Base-by-base conservation (phyloP, 257 asterid genomes). In the Scutellaria barbata region DNA sequence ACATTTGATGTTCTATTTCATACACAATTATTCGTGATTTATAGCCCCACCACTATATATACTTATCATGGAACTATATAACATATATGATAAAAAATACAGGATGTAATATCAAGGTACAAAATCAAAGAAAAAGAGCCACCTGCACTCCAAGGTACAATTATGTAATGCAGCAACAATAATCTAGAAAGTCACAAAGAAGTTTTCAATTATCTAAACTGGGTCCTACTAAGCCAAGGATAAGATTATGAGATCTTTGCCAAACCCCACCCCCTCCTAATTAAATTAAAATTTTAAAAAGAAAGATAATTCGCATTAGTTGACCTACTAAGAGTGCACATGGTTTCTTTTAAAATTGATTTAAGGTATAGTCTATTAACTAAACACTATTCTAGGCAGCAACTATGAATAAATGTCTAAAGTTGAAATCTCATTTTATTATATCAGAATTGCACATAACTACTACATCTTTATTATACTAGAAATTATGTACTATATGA, bases 241-340 rank as follows among this genome's bases (percentile, higher is more conserved):
- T 74, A 81, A 75, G 74, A 76, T 61, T 51, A 13, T 47, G 16
- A 56, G 35, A 59, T 65, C 13, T 73, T 63, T 73, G 58, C 60
- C 47, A 60, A 13, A n/a, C 60, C 14, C 48, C 82, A 63, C 76
- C 63, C 82, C 56, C 62, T 79, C 66, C 69, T 69, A 47, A 74
- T 78, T 53, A 51, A 65, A 72, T 47, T 53, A 10, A 73, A n/a
- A 48, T 48, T 1, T 48, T 0, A 6, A 59, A 25, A 10, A 8
- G 1, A 65, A 30, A 48, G 41, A 45, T 5, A 63, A 68, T 35
- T 43, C 12, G 18, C 5, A 47, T 33, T 59, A 72, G 66, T 72
- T 77, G 74, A 71, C 77, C 51, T 66, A 61, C 47, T 43, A 45
- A 12, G 63, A 64, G 60, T 17, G 61, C 72, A 77, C 75, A 67